phyloP scores from a whole-genome alignment of 75 land plant species.

The Pinus taeda region DNA sequence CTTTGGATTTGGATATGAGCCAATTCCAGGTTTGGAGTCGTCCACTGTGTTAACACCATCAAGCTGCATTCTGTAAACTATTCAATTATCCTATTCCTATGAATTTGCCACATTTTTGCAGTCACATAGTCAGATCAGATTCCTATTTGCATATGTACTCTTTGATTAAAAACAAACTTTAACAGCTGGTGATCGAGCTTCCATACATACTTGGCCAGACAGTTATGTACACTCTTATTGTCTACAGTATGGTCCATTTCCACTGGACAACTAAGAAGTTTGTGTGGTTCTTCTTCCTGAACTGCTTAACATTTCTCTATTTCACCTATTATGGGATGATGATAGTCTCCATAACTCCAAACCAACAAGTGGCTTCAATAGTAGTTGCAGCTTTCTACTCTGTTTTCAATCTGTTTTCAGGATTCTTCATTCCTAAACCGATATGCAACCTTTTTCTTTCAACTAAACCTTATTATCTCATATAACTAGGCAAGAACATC shows the following conservation, averaged over 20 bases:
- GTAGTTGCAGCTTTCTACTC: conserved; percentile 40
- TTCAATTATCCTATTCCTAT: no score
- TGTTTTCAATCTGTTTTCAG: conserved; percentile 62
- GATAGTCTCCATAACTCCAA: conserved; percentile 71
- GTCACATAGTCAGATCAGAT: background rate
- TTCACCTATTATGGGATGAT: conserved; percentile 93
- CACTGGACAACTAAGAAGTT: conserved; percentile 78
- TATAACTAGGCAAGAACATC: background rate
- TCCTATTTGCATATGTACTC: background rate
- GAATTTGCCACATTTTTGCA: background rate
- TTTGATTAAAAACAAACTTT: background rate
- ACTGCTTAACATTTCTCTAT: conserved; percentile 73
- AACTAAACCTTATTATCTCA: background rate
- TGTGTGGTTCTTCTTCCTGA: conserved; percentile 71
- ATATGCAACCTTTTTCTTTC: background rate
- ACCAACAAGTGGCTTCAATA: conserved; percentile 48
- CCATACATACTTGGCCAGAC: conserved; percentile 64
- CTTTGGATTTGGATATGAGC: no score
- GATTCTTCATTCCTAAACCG: conserved; percentile 53
- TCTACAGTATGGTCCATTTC: conserved; percentile 75
- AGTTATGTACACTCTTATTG: conserved; percentile 38
- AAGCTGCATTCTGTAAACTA: no score
- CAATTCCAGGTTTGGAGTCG: no score
- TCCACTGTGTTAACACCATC: no score
- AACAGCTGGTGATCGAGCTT: conserved; percentile 59